Conservation (phyloP, 306 rosid species). For the Prunus persica region DNA sequence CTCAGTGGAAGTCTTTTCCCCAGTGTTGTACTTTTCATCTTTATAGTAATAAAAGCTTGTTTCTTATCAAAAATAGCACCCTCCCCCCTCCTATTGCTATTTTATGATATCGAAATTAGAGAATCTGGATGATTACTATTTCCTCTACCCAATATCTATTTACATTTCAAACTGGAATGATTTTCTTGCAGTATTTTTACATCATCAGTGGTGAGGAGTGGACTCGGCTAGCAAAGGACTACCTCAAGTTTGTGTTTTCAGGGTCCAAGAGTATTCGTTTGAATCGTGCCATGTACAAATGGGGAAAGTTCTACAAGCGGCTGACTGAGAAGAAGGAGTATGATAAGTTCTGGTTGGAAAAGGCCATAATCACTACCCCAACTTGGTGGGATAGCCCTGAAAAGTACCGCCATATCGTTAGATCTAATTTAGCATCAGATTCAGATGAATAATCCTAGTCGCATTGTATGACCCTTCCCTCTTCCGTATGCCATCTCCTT, state of each 20-base stretch:
- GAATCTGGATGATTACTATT: neutral
- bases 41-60: neutral
- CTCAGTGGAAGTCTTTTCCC: no score
- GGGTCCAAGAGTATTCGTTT: conserved; percentile 65
- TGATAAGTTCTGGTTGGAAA: conserved; percentile 35
- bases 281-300: conserved; percentile 41
- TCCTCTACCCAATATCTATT: neutral
- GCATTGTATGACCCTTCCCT: neutral
- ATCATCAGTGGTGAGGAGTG: conserved; percentile 67
- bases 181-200: conserved; percentile 59
- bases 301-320: conserved; percentile 37
- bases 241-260: conserved; percentile 51
- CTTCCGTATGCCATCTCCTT: neutral
- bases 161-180: neutral
- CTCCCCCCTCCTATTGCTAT: neutral
- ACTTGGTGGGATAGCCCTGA: conserved; percentile 37
- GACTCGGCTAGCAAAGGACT: conserved; percentile 56
- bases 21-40: no score
- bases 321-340: conserved; percentile 30
- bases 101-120: neutral
- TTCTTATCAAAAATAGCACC: neutral
- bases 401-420: conserved; percentile 28
- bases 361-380: conserved; percentile 38
- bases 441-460: conserved; percentile 10
- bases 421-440: conserved; percentile 24